Conservation (phyloP, 768 basidiomycete species). For the Russula lepida region DNA sequence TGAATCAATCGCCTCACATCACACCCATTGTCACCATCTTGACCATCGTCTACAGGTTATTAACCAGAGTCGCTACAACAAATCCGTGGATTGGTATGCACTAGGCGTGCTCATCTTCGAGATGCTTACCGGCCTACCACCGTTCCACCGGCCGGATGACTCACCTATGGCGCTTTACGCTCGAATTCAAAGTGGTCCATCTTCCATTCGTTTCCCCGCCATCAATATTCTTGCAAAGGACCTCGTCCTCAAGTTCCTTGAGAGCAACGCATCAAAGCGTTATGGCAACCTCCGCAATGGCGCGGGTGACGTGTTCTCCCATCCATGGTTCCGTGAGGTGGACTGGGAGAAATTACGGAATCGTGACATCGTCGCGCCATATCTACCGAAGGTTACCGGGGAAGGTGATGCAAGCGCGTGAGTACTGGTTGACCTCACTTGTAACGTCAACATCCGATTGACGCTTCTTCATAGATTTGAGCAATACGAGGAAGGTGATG, state of each 20-base stretch:
- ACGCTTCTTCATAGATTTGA: slow-evolving; percentile 48
- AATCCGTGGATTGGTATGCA: slow-evolving; percentile 98
- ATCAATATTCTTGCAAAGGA: slow-evolving; percentile 75
- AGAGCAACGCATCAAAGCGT: slow-evolving; percentile 77
- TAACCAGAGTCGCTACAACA: slow-evolving; percentile 81
- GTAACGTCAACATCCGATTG: background rate
- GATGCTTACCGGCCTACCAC: slow-evolving; percentile 93
- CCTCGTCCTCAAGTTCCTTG: slow-evolving; percentile 85
- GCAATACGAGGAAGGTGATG: slow-evolving; percentile 69
- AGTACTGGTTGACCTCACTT: slow-evolving; percentile 30
- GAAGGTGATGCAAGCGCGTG: slow-evolving; percentile 96
- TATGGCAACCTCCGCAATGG: slow-evolving; percentile 87
- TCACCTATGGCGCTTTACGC: slow-evolving; percentile 88
- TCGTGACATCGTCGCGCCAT: slow-evolving; percentile 91
- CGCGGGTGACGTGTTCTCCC: slow-evolving; percentile 84
- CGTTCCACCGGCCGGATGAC: slow-evolving; percentile 80
- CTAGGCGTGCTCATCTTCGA: slow-evolving; percentile 95
- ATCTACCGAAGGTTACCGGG: slow-evolving; percentile 82
- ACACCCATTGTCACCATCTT: background rate
- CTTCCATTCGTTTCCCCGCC: slow-evolving; percentile 72
- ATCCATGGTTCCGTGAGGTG: slow-evolving; percentile 92
- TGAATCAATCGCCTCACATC: slow-evolving; percentile 25
- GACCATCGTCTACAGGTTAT: slow-evolving; percentile 44
- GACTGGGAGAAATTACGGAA: slow-evolving; percentile 76
- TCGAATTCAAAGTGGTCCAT: slow-evolving; percentile 73